These are phyloP conservation scores for Pestalotiopsis fici DNA, from an alignment of 2,329 filamentous ascomycete species.

Conservation along the genomic window DNA sequence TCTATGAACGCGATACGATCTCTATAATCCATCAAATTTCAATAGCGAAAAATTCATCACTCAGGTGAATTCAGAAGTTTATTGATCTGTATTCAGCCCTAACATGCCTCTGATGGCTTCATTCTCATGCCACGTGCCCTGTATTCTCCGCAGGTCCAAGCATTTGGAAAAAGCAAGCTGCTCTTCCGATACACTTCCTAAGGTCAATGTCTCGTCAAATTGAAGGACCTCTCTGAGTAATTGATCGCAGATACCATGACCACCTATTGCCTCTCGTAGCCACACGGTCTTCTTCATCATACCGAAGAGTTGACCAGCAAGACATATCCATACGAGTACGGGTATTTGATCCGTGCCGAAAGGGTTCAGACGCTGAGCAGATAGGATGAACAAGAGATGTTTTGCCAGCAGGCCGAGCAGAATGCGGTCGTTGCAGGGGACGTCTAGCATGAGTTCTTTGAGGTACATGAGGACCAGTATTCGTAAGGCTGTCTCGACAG, in stretches of 20 bases:
- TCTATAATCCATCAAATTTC: too few species aligned
- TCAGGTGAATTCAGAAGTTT: too few species aligned
- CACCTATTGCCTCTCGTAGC: too few species aligned
- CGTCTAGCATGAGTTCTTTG: constrained; percentile 13
- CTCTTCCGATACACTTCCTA: not conserved
- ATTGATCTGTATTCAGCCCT: not conserved
- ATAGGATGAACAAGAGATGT: not conserved
- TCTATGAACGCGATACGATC: too few species aligned
- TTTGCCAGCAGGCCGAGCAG: constrained; percentile 4
- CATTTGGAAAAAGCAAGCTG: not conserved
- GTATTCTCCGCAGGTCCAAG: not conserved
- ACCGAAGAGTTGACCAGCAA: constrained; percentile 7
- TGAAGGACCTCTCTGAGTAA: not conserved
- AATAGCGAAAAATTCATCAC: too few species aligned
- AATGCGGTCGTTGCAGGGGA: constrained; percentile 10
- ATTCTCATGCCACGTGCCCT: not conserved
- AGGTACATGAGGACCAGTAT: constrained; percentile 12
- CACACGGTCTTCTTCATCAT: not conserved
- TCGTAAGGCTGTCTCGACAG: constrained; percentile 10
- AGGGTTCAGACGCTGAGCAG: not conserved
- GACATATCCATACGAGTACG: constrained; percentile 13
- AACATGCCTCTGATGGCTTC: not conserved
- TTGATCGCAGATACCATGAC: too few species aligned
- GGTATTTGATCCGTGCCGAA: constrained; percentile 1
- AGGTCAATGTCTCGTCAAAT: not conserved